A percentile compares a stretch with the other conserved stretches of the same genome.
phyloP scores from a whole-genome alignment of 1,139 yeast species.

The Candida albicans region DNA sequence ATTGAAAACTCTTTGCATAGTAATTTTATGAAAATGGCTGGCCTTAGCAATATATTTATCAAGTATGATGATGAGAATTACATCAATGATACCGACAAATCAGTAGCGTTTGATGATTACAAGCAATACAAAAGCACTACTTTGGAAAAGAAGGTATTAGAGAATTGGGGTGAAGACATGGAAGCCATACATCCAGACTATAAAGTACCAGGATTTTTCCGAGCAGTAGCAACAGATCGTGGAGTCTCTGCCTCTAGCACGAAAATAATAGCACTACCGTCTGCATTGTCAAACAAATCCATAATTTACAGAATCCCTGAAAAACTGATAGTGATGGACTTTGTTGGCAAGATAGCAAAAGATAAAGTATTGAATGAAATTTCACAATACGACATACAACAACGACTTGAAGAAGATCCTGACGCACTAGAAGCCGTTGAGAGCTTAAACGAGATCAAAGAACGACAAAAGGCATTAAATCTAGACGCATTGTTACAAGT shows the following conservation, averaged over 20 bases:
- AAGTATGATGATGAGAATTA: slow-evolving; percentile 70
- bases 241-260: slow-evolving; percentile 46
- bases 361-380: slow-evolving; percentile 26
- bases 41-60: slow-evolving; percentile 58
- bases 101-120: slow-evolving; percentile 33
- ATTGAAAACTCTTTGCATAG: slow-evolving; percentile 49
- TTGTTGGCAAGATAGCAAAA: slow-evolving; percentile 52
- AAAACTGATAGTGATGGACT: slow-evolving; percentile 71
- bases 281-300: slow-evolving; percentile 2
- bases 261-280: slow-evolving; percentile 1
- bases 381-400: slow-evolving; percentile 21
- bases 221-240: slow-evolving; percentile 32
- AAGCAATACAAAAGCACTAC: slow-evolving; percentile 25
- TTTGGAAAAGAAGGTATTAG: slow-evolving; percentile 9
- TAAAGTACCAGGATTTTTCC: slow-evolving; percentile 47
- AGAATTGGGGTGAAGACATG: slow-evolving; percentile 18
- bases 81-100: slow-evolving; percentile 22
- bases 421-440: slow-evolving; percentile 27
- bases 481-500: slow-evolving; percentile 26
- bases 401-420: slow-evolving; percentile 20
- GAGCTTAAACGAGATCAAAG: slow-evolving; percentile 23
- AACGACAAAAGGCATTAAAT: slow-evolving; percentile 20
- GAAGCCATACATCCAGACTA: slow-evolving; percentile 25
- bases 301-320: slow-evolving; percentile 69
- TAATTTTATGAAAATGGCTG: slow-evolving; percentile 37